Conservation (phyloP, 2,329 filamentous ascomycete genomes). For the Cladosporium sp. region DNA sequence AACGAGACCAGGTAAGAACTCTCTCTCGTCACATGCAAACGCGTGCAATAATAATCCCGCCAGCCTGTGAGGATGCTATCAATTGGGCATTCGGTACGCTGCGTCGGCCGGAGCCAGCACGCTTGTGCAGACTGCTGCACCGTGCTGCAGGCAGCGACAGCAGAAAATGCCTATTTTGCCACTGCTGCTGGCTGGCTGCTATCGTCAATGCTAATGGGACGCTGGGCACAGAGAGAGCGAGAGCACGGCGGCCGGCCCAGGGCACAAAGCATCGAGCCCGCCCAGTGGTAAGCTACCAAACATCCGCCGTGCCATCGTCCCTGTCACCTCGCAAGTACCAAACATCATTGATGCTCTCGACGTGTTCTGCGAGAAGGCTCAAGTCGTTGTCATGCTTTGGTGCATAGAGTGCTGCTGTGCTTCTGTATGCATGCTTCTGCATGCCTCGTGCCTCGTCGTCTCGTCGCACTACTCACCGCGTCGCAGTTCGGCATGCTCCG, state of each 20-base stretch:
- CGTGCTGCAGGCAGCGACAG: neutral
- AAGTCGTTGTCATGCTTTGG: neutral
- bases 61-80: neutral
- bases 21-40: too few species aligned
- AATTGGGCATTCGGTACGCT: neutral
- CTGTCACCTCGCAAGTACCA: too few species aligned
- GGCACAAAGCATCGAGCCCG: neutral
- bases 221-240: neutral
- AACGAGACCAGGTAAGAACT: neutral
- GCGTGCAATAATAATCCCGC: neutral
- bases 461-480: neutral
- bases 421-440: neutral
- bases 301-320: neutral
- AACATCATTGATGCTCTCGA: neutral
- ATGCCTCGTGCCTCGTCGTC: neutral
- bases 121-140: conserved; percentile 5
- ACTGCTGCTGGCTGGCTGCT: neutral
- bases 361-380: too few species aligned
- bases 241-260: neutral
- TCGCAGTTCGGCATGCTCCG: neutral
- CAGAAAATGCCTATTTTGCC: neutral
- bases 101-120: neutral
- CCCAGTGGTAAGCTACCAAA: neutral
- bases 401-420: neutral
- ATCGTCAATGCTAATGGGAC: neutral